These are phyloP conservation scores for Fusarium longipes DNA, from an alignment of 2,329 filamentous ascomycete species.

Conservation along the genomic window DNA sequence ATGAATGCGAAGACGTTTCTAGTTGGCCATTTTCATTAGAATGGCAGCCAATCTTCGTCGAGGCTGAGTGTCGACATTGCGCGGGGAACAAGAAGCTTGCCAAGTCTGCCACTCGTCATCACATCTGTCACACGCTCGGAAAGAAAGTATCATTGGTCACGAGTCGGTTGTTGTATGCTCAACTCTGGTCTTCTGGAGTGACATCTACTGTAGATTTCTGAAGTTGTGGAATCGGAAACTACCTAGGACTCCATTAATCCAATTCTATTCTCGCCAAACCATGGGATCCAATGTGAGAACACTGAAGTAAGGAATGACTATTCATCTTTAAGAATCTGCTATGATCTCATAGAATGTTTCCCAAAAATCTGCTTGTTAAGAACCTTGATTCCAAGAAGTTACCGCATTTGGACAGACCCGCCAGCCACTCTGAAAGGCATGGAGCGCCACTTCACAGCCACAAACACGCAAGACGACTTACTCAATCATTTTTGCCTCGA, in stretches of 20 bases:
- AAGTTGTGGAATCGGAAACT: not conserved
- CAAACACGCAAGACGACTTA: conserved; percentile 27
- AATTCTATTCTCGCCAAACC: not conserved
- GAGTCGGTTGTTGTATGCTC: not conserved
- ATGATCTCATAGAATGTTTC: not conserved
- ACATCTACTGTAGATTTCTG: not conserved
- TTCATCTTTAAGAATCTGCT: not conserved
- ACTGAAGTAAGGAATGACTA: not conserved
- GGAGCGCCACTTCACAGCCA: conserved; percentile 37
- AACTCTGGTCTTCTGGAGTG: not conserved
- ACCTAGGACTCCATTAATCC: not conserved
- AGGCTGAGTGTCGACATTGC: conserved; percentile 16
- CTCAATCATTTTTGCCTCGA: not conserved
- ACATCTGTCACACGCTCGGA: conserved; percentile 14
- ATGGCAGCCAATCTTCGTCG: conserved; percentile 8
- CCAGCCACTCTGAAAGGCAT: conserved; percentile 27
- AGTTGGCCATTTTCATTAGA: conserved; percentile 3
- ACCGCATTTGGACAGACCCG: conserved; percentile 25
- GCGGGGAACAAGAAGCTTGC: conserved; percentile 3
- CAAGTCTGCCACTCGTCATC: conserved; percentile 30
- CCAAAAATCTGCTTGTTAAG: conserved; percentile 3
- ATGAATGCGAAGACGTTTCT: not conserved
- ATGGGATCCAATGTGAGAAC: no score
- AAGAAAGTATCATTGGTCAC: conserved; percentile 8
- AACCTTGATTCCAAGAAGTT: conserved; percentile 4